Base-by-base conservation (phyloP, 208 protist genomes). In the Crithidia sp. region DNA sequence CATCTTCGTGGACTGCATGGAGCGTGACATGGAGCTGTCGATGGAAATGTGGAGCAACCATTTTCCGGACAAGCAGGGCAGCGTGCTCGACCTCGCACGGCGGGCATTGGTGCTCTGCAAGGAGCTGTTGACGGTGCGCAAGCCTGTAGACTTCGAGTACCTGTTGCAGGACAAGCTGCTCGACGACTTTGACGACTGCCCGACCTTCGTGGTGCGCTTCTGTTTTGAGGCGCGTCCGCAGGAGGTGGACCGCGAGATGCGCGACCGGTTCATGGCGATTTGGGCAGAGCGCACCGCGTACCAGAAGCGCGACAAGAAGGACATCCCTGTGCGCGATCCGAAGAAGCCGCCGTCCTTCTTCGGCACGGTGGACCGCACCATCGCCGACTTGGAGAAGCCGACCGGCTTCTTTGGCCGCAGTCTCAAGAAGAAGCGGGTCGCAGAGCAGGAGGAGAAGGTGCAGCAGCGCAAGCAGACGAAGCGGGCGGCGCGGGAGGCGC, bases 101-200 rank as follows among this genome's bases (percentile, higher is more conserved):
- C 75, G 84, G 5, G 88, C 88, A 37, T 54, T 96, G 28, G 82
- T 91, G 60, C 44, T 93, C 12, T 57, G 84, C 37, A 88, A 83
- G 67, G 76, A 71, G 57, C 85, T 96, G 67, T 78, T 94, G 19
- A 67, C 76, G 14, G 84, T 92, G 28, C 80, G 79, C 52, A 95
- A 93, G 55, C 73, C 78, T 0, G 88, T 90, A 0, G 89, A 95
- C 66, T 90, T 96, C 58, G 77, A 84, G 28, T 95, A 88, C 66
- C 74, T 94, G 17, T 60, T 96, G 10, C 86, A 92, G 60, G 78
- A 90, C 49, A 80, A 83, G 37, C 73, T 96, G 39, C 76, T 96
- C 12, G 88, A 94, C 54, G 82, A 91, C 76, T 96, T 95, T 77
- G 92, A 89, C 39, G 92, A 96, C 75, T 93, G 84, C 61, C 92